Percentiles rank a stretch among this genome's conserved stretches.
phyloP scores from a whole-genome alignment of 495 filamentous ascomycete species.

The Penicillium mononematosum region DNA sequence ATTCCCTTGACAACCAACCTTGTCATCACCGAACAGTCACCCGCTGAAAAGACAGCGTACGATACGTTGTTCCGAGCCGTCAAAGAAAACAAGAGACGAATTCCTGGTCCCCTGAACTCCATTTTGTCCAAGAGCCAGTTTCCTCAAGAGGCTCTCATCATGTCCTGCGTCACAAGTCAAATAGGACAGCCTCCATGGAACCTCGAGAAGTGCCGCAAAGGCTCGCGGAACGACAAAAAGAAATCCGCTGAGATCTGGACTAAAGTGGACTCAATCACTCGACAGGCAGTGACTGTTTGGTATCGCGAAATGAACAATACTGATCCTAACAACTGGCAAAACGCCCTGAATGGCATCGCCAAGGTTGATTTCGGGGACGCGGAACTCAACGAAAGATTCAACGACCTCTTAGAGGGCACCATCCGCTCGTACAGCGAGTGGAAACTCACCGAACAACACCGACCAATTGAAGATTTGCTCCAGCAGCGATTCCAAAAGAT shows the following conservation, averaged over 20 bases:
- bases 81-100: slow-evolving; percentile 31
- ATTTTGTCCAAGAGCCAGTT: slow-evolving; percentile 42
- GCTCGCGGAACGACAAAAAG: neutral
- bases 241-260: neutral
- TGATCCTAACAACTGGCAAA: neutral
- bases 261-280: neutral
- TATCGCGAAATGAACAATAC: neutral
- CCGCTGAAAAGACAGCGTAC: slow-evolving; percentile 48
- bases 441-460: neutral
- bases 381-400: neutral
- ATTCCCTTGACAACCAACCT: slow-evolving; percentile 42
- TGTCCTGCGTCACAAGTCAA: slow-evolving; percentile 40
- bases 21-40: slow-evolving; percentile 36
- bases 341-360: neutral
- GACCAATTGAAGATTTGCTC: neutral
- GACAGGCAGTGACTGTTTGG: slow-evolving; percentile 2
- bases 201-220: slow-evolving; percentile 1
- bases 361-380: neutral
- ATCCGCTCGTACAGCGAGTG: neutral
- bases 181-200: slow-evolving; percentile 14
- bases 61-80: slow-evolving; percentile 46
- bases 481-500: neutral
- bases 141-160: slow-evolving; percentile 48
- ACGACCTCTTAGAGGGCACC: neutral
- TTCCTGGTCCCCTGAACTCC: slow-evolving; percentile 35